Evolutionary conservation across 768 basidiomycete species (phyloP).

Genomic region (Leccinum aurantiacum): DNA sequence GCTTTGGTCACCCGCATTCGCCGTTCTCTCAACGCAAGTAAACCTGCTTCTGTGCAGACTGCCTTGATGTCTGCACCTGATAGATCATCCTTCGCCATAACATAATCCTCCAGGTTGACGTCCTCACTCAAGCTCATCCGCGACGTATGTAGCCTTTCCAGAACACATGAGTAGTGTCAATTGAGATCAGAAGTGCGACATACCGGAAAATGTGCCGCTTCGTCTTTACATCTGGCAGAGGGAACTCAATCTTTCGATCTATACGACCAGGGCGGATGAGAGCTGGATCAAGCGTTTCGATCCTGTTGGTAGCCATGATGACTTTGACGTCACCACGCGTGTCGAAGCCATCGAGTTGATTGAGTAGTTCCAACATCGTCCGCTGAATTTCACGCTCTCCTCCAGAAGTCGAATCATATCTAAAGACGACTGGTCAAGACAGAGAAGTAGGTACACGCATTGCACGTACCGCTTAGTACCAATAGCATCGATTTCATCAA

Average conservation of each 20-base stretch:
- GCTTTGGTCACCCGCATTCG: constrained; percentile 92
- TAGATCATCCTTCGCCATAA: constrained; percentile 93
- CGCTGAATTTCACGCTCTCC: constrained; percentile 99
- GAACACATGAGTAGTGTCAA: constrained; percentile 8
- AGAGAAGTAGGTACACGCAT: not conserved
- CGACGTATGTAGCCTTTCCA: constrained; percentile 77
- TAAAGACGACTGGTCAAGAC: constrained; percentile 31
- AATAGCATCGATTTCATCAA: constrained; percentile 98
- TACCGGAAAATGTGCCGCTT: constrained; percentile 98
- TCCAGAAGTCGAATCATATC: constrained; percentile 97
- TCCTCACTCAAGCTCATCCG: constrained; percentile 89
- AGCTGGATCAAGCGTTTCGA: constrained; percentile 96
- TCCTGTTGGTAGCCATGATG: constrained; percentile 99
- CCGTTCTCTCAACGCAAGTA: constrained; percentile 90
- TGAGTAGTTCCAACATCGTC: constrained; percentile 97
- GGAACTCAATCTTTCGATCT: constrained; percentile 98
- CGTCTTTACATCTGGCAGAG: constrained; percentile 96
- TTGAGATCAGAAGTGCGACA: constrained; percentile 13
- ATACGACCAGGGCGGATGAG: constrained; percentile 98
- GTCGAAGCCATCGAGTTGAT: constrained; percentile 99
- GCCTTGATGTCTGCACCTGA: constrained; percentile 99
- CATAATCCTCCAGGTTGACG: constrained; percentile 94
- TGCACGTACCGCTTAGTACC: constrained; percentile 90
- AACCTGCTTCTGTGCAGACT: constrained; percentile 97
- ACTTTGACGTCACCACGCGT: constrained; percentile 99